Percentiles rank a stretch among this genome's conserved stretches.
These are phyloP conservation scores for Fennellomyces sp. DNA, from an alignment of 371 early-diverging fungal genomes.

Conservation along the genomic window DNA sequence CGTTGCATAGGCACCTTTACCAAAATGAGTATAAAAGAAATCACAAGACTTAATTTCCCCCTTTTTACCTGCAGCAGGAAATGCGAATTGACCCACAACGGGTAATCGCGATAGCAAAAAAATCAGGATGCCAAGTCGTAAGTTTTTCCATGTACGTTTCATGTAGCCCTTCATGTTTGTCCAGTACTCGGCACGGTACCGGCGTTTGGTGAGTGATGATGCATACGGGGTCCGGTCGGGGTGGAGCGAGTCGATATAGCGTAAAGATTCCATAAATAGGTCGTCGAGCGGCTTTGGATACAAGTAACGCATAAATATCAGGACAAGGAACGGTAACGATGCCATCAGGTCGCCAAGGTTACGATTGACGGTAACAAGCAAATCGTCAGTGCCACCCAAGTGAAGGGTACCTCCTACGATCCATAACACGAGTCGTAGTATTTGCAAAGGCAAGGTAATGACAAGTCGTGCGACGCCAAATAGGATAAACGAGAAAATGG, in stretches of 20 bases:
- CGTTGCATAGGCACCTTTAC: conserved; percentile 51
- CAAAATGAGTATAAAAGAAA: neutral
- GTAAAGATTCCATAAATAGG: conserved; percentile 63
- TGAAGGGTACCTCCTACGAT: conserved; percentile 21
- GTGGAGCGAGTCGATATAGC: conserved; percentile 45
- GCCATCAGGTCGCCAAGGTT: conserved; percentile 41
- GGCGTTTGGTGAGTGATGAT: conserved; percentile 36
- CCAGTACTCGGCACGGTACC: conserved; percentile 54
- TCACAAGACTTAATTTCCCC: neutral
- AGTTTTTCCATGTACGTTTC: conserved; percentile 52
- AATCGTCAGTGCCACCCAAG: conserved; percentile 26
- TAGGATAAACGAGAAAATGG: conserved; percentile 48
- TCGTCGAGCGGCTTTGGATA: conserved; percentile 69
- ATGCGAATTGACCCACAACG: conserved; percentile 56
- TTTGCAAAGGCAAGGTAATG: conserved; percentile 31
- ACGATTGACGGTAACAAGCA: conserved; percentile 15
- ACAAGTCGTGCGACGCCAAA: conserved; percentile 31
- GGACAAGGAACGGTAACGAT: conserved; percentile 53
- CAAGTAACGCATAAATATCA: conserved; percentile 65
- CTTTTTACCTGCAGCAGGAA: conserved; percentile 58
- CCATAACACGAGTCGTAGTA: conserved; percentile 34
- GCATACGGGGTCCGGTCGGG: conserved; percentile 54
- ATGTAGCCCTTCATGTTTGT: conserved; percentile 52
- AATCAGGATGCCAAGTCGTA: conserved; percentile 47
- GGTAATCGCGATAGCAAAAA: conserved; percentile 58